Evolutionary conservation across 768 basidiomycete genomes (phyloP), one percentile per base, ranked within the genome.

Genomic region (Tylopilus cervinicoccineus): DNA sequence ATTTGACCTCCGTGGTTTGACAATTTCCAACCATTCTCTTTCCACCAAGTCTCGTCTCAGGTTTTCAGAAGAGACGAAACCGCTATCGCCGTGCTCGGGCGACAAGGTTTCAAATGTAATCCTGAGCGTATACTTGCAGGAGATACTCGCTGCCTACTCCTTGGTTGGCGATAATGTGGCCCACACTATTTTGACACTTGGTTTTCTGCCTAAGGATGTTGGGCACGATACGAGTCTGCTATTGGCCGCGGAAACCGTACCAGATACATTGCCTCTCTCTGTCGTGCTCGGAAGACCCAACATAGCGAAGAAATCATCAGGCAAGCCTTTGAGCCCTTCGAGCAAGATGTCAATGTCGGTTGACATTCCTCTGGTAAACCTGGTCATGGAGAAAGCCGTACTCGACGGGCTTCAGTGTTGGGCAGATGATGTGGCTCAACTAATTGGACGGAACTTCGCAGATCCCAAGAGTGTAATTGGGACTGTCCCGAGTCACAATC

Each of bases 401-500:
- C 66, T 93, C 8, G 91, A 97, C 60, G 79, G 80, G 12, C 64
- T 98, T 16, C 93, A 97, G 64, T 86, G 84, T 59, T 90, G 87
- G 76, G 84, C 83, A 7, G 96, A 99, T 61, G 93, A 97, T 60
- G 63, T 84, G 23, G 70, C 83, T n/a, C 90, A 88, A 58, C 76
- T 86, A 43, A 57, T 85, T 4, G 86, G 87, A 43, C 73, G 70
- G 14, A 66, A 72, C 6, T 43, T 54, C 34, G 39, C 47, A 5
- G 24, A 42, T 38, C 53, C 50, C 28, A 64, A 64, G 23, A 55
- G 48, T 7, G 63, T 50, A 31, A 54, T 54, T 16, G 64, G 72
- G 48, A 64, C 59, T 20, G 53, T 60, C 43, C 69, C 70, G 48
- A 80, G 77, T 52, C 71, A 71, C 45, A 79, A 84, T 62, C 63